Evolutionary conservation across 78 protist species (phyloP), one percentile per base, ranked within the genome.

Genomic region (Dictyostelium capitatum): DNA sequence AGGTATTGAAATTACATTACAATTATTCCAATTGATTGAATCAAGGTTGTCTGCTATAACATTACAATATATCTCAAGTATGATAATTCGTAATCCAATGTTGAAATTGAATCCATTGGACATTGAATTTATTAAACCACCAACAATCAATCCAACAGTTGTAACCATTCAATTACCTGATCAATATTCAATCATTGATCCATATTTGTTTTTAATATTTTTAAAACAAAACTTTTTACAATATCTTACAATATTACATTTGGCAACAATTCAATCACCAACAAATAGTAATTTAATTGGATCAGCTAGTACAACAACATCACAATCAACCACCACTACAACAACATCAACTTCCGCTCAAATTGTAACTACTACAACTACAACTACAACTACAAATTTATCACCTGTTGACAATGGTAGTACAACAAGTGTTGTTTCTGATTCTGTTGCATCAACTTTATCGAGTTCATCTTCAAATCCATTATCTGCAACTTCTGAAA

Each of bases 61-160:
- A 3, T n/a, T 91, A 9, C 25, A 23, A 41, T 47, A 25, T 19
- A 82, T 91, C 4, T 70, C 90, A 20, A 20, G 46, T 9, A 47
- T 91, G 25, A 67, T 91, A 23, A 56, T 78, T 54, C 41, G 95
- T 28, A 91, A 91, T 59, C 95, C 95, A 50, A 69, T 91, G 89
- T 28, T 91, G 12, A 91, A 91, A 74, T 32, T 91, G 11, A 80
- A 89, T 25, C 78, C 57, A 7, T 82, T 82, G 19, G 95, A 91
- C 56, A 80, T 91, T 10, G 92, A 91, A 12, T 91, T 91, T 48
- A 91, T 91, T 12, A 77, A 83, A 62, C 92, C 92, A 20, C 82
- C 95, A 12, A 30, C 23, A 11, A 72, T 23, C 14, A 20, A 72
- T 2, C 95, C 95, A 37, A 48, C 89, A 12, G 15, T 54, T 17